Evolutionary conservation across 805 yeast species (phyloP), one percentile per base, ranked within the genome.

Genomic region (Spathaspora boniae): DNA sequence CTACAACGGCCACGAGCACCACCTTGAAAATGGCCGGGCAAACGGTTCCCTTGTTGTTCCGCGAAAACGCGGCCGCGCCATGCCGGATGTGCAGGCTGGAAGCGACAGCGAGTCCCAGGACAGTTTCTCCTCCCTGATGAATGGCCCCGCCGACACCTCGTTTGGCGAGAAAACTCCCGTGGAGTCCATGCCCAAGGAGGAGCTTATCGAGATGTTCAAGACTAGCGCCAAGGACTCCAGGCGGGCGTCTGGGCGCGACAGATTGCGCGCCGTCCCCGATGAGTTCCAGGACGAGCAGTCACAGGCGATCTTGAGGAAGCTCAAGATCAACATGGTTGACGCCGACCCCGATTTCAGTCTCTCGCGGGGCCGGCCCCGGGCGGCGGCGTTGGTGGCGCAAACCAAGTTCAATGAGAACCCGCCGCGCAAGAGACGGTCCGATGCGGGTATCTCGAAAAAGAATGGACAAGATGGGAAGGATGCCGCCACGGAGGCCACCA

Each of bases 171-270:
- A 16, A 9, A 22, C 15, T 5, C 16, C 9, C 11, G 27, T 16
- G 4, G 39, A 40, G 11, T 41, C 38, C 3, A 30, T 45, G 15
- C 21, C 49, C 6, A 43, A 41, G 30, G 38, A 32, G 6, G 49
- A 47, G 27, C 37, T 59, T 15, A 42, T 58, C 28, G 38, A 40
- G 17, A 34, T 57, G 29, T 53, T 54, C 36, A 51, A 49, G 7
- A 21, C 16, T 16, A 9, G 16, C n/a, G 16, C n/a, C 11, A 26
- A 24, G 9, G 30, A 29, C 9, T 12, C 12, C 12, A 29, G 11
- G 9, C 34, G 11, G 12, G 25, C 11, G 12, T 22, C 25, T 11
- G 11, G 11, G 12, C 11, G 12, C 34, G 11, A 26, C 24, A 12
- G 15, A 26, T 27, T 8, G 15, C 8, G 4, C 34, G 24, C 12